Evolutionary conservation across 768 basidiomycete genomes (phyloP), one percentile per base, ranked within the genome.

Genomic region (Phlebiopsis gigantea): DNA sequence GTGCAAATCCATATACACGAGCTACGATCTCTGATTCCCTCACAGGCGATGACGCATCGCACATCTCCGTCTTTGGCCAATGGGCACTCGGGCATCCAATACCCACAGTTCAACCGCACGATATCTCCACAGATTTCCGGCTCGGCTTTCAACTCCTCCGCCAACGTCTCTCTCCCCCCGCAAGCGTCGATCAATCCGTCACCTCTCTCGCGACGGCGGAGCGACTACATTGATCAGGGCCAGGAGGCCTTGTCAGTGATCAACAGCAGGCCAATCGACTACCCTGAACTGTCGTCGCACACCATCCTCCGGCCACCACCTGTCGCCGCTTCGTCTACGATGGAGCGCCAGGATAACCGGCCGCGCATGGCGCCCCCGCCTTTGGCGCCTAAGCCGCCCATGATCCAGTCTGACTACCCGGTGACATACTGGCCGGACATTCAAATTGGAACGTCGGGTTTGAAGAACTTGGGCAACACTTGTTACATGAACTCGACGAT

Each of bases 401-500:
- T 81, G 24, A 88, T 90, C 60, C 71, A 72, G 26, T 85, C 82
- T n/a, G 84, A 87, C 46, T 94, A 90, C 66, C 88, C 90, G 4
- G 85, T 93, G 21, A 77, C 77, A 5, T 95, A 89, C 69, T 98
- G 94, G 94, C 71, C 78, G 14, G 90, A 94, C 67, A 75, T 83
- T 41, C 81, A 87, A 59, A 84, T 94, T 53, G 88, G 87, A 22
- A 84, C 84, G 19, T 84, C 86, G 0, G 96, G 96, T 3, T 70
- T 99, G 67, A 95, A 95, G 80, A 99, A 99, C 68, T 67, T 98
- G 58, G 87, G 90, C 17, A 98, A 98, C 69, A 99, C 97, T 7
- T 99, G 97, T 70, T 99, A 98, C 68, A 98, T 98, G 93, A 98
- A 98, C 69, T 91, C 97, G 28, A 94, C 93, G 5, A 83, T 99